These are phyloP conservation scores for Colletotrichum godetiae DNA, from an alignment of 2,329 filamentous ascomycete species.

Conservation along the genomic window DNA sequence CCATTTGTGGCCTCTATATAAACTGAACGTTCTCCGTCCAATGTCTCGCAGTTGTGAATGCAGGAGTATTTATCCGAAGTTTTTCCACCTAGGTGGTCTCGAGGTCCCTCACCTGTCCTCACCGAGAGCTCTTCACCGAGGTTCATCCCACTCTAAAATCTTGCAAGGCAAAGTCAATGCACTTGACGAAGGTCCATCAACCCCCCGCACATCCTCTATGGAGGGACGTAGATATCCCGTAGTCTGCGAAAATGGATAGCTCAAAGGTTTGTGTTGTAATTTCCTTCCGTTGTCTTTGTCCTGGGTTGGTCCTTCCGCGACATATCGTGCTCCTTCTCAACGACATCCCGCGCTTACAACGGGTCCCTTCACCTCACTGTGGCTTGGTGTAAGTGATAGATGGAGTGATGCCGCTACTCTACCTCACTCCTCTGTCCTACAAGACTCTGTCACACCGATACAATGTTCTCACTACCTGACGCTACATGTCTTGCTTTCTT, in stretches of 20 bases:
- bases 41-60: not conserved
- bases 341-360: not conserved
- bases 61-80: constrained; percentile 12
- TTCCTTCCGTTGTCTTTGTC: not conserved
- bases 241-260: constrained; percentile 28
- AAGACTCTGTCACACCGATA: not conserved
- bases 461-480: not conserved
- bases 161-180: not conserved
- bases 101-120: not conserved
- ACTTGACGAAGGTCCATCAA: not conserved
- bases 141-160: constrained; percentile 9
- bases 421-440: not conserved
- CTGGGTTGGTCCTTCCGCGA: not conserved
- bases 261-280: constrained; percentile 10
- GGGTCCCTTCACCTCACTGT: not conserved
- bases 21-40: not conserved
- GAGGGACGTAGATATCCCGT: not conserved
- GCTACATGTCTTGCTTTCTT: not conserved
- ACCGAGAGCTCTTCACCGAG: constrained; percentile 29
- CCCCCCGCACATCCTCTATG: not conserved
- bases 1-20: not conserved
- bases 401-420: no score
- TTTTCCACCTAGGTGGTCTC: not conserved
- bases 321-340: not conserved
- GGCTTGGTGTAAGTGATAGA: not conserved